Conservation (phyloP, 305 asterid genomes). For the Fraxinus paxiana region DNA sequence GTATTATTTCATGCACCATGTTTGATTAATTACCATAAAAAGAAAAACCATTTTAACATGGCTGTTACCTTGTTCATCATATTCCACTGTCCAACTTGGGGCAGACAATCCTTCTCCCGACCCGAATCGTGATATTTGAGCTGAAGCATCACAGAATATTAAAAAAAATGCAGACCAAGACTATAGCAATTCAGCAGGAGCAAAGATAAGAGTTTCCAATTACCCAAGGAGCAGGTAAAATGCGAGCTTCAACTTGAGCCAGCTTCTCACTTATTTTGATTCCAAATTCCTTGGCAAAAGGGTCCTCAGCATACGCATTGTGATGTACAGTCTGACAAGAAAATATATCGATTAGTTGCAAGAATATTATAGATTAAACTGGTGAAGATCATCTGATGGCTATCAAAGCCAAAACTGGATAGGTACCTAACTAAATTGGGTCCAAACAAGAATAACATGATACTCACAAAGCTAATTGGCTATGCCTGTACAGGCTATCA, state of each 20-base stretch:
- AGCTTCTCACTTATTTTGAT: conserved; percentile 72
- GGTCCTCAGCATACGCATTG: conserved; percentile 74
- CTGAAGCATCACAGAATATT: conserved; percentile 31
- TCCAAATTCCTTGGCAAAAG: conserved; percentile 82
- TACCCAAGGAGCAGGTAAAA: conserved; percentile 91
- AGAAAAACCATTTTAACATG: neutral
- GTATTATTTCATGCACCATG: neutral
- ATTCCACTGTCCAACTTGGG: conserved; percentile 96
- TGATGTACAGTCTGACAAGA: conserved; percentile 62
- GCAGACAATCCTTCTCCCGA: conserved; percentile 81
- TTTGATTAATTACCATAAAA: neutral
- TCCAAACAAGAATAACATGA: neutral
- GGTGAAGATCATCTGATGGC: neutral
- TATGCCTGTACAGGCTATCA: neutral
- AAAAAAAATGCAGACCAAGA: neutral
- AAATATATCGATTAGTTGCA: neutral
- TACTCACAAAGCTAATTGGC: neutral
- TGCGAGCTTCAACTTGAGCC: conserved; percentile 96
- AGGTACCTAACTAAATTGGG: neutral
- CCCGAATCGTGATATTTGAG: conserved; percentile 88
- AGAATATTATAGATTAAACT: neutral
- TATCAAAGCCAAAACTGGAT: neutral
- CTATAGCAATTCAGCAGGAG: neutral
- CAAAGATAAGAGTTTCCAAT: neutral
- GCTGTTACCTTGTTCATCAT: conserved; percentile 88